Evolutionary conservation across 495 filamentous ascomycete species (phyloP).

Genomic region (Penicillium silybi): DNA sequence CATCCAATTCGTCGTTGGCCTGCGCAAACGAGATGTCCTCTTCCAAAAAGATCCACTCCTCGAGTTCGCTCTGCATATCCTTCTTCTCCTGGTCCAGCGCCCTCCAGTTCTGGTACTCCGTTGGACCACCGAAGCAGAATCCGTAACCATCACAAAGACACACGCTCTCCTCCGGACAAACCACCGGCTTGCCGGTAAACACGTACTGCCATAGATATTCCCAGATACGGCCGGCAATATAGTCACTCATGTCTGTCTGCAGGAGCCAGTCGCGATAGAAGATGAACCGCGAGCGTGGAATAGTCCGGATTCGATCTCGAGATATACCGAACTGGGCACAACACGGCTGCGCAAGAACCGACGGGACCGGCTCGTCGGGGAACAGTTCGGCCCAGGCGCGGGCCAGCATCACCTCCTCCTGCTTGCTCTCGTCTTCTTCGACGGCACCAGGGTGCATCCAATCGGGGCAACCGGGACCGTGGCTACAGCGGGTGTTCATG

Average conservation of each 20-base stretch:
- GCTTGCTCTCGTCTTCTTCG: conserved; percentile 48
- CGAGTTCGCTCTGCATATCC: conserved; percentile 45
- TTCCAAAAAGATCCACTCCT: conserved; percentile 41
- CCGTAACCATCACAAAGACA: conserved; percentile 80
- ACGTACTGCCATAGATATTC: conserved; percentile 74
- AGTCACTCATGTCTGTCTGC: conserved; percentile 57
- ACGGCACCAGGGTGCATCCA: conserved; percentile 60
- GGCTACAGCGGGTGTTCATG: conserved; percentile 62
- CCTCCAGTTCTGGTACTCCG: conserved; percentile 48
- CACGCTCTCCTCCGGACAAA: conserved; percentile 61
- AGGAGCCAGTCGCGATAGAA: conserved; percentile 68
- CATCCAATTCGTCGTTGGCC: conserved; percentile 24
- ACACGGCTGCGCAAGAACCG: conserved; percentile 52
- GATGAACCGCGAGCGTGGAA: conserved; percentile 57
- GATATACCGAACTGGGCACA: conserved; percentile 69
- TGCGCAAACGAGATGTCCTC: conserved; percentile 34
- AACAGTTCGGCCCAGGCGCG: conserved; percentile 54
- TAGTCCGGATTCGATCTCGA: conserved; percentile 50
- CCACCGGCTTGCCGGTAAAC: conserved; percentile 54
- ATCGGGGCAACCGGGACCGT: conserved; percentile 59
- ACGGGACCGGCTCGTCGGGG: conserved; percentile 49
- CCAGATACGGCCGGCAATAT: conserved; percentile 66
- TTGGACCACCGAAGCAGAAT: conserved; percentile 66
- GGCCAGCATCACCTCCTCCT: conserved; percentile 59
- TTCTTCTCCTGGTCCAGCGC: conserved; percentile 35